These are phyloP conservation scores for Paramecium caudatum DNA, from an alignment of 73 alveolate species.

Conservation along the genomic window DNA sequence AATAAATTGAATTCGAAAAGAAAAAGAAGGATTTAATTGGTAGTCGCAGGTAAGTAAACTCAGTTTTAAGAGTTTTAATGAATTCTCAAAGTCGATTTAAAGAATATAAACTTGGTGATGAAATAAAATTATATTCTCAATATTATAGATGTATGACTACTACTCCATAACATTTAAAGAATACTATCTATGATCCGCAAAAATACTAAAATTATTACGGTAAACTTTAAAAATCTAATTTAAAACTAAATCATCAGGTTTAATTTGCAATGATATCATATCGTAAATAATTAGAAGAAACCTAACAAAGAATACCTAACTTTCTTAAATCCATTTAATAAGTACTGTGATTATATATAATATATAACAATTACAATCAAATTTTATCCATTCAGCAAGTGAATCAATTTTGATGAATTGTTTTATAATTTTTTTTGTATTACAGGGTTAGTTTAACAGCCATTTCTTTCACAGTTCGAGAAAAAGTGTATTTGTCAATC, in stretches of 20 bases:
- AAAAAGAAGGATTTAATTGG: constrained; percentile 10
- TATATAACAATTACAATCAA: no score
- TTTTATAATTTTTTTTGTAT: background rate
- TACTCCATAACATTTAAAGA: background rate
- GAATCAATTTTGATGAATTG: background rate
- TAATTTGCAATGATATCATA: constrained; percentile 24
- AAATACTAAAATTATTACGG: constrained; percentile 32
- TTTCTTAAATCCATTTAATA: constrained; percentile 3
- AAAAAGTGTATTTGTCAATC: background rate
- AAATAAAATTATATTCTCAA: background rate
- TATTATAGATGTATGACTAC: background rate
- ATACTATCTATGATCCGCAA: constrained; percentile 33
- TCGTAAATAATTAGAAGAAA: constrained; percentile 26
- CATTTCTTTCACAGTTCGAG: background rate
- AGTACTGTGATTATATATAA: constrained; percentile 22
- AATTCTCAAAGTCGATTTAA: constrained; percentile 7
- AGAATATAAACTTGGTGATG: constrained; percentile 10
- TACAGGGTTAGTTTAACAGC: background rate
- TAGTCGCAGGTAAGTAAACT: constrained; percentile 24
- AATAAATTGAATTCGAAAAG: background rate
- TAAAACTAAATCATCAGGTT: constrained; percentile 22
- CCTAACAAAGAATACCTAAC: constrained; percentile 24
- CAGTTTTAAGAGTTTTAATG: background rate
- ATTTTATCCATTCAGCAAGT: no score
- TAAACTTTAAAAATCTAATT: constrained; percentile 4